A percentile compares a stretch with the other conserved stretches of the same genome.
These are phyloP conservation scores for Extremus antarcticus DNA, from an alignment of 495 filamentous ascomycete species.

Conservation along the genomic window DNA sequence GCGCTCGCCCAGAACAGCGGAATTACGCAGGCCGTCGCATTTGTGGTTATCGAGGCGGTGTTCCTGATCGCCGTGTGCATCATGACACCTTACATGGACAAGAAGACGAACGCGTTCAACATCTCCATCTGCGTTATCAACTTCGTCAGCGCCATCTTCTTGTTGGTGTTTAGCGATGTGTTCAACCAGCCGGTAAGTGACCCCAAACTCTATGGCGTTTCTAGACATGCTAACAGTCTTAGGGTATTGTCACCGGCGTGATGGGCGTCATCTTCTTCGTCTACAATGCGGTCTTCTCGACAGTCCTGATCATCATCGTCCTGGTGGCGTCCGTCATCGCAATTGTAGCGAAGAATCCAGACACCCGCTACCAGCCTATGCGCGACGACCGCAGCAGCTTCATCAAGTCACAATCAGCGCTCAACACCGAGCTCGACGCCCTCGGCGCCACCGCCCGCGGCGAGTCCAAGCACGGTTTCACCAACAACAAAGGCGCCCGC, in stretches of 20 bases:
- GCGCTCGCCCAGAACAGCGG: conserved; percentile 64
- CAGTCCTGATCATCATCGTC: conserved; percentile 78
- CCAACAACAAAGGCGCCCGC: conserved; percentile 41
- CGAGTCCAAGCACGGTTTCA: conserved; percentile 58
- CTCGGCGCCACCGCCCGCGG: conserved; percentile 86
- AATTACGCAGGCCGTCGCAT: conserved; percentile 71
- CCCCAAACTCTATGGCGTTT: no score
- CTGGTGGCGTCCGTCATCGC: conserved; percentile 74
- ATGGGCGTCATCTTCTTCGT: conserved; percentile 93
- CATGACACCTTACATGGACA: conserved; percentile 95
- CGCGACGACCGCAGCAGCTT: conserved; percentile 92
- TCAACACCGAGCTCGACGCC: conserved; percentile 85
- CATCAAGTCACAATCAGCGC: conserved; percentile 91
- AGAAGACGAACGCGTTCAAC: conserved; percentile 96
- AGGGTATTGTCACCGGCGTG: conserved; percentile 74
- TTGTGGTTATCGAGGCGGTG: conserved; percentile 75
- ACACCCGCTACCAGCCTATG: conserved; percentile 94
- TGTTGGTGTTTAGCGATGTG: conserved; percentile 91
- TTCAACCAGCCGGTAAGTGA: conserved; percentile 79
- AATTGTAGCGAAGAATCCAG: conserved; percentile 86
- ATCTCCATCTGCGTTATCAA: conserved; percentile 84
- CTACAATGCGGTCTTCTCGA: conserved; percentile 75
- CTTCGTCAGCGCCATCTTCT: conserved; percentile 81
- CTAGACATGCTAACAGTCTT: conserved; percentile 16
- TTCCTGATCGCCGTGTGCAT: conserved; percentile 70